phyloP scores from a whole-genome alignment of 192 early-diverging fungal species.

The Coemansia sp. region DNA sequence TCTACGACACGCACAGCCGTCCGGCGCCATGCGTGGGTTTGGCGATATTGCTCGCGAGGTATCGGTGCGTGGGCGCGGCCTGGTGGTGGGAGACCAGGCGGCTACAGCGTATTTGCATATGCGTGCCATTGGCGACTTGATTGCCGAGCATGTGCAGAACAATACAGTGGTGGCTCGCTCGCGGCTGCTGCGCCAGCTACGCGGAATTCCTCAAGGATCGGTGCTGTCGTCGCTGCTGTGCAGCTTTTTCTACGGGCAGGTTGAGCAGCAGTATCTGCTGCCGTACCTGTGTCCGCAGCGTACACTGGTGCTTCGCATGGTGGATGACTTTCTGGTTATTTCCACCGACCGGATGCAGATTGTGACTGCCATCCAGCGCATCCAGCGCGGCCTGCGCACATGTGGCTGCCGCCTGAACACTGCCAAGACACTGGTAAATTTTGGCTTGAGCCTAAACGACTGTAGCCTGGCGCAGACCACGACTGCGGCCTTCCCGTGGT shows the following conservation, averaged over 20 bases:
- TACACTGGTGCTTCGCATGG: slow-evolving; percentile 69
- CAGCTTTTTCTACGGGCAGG: slow-evolving; percentile 78
- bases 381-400: slow-evolving; percentile 61
- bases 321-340: slow-evolving; percentile 85
- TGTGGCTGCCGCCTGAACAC: slow-evolving; percentile 78
- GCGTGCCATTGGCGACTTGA: slow-evolving; percentile 43
- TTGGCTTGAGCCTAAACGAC: slow-evolving; percentile 53
- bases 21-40: slow-evolving; percentile 52
- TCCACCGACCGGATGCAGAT: slow-evolving; percentile 58
- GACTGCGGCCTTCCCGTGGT: slow-evolving; percentile 57
- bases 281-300: slow-evolving; percentile 36
- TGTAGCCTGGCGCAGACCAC: slow-evolving; percentile 28
- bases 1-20: slow-evolving; percentile 19
- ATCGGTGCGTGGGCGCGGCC: slow-evolving; percentile 53
- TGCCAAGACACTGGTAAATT: slow-evolving; percentile 77
- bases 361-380: slow-evolving; percentile 53
- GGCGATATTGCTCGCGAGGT: slow-evolving; percentile 47
- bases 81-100: slow-evolving; percentile 73
- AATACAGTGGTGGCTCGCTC: slow-evolving; percentile 66
- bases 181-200: slow-evolving; percentile 63
- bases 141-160: slow-evolving; percentile 64
- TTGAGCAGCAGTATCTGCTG: slow-evolving; percentile 61
- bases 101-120: slow-evolving; percentile 56
- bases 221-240: slow-evolving; percentile 82
- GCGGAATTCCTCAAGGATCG: slow-evolving; percentile 92